Evolutionary conservation across 1,139 yeast species (phyloP), one percentile per base, ranked within the genome.

Genomic region (Debaryomyces robertsiae): DNA sequence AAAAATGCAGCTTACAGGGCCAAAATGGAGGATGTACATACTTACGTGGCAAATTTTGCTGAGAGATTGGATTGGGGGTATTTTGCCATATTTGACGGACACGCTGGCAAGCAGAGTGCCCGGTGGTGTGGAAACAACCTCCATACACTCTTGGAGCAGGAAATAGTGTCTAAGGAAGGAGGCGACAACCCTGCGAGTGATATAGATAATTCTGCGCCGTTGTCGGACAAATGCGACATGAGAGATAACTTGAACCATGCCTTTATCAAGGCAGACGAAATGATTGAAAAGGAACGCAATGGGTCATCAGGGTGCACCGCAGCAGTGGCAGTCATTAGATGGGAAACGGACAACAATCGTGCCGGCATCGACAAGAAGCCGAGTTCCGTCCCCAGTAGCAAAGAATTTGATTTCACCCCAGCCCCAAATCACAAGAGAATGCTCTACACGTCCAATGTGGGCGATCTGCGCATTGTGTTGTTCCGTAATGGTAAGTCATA

Each of bases 11-110:
- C 86, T 47, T 91, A 83, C 59, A 74, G 98, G 45, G 79, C 86
- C 44, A 82, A 90, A 33, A 93, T 93, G 99, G 99, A 93, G 60
- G 99, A 93, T 61, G 95, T 94, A 9, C 98, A 93, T 60, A 87
- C 95, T 0, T 89, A 86, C 57, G 90, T 90, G 32, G 93, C 95
- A 53, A 90, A 93, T 65, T 93, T 86, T 67, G 94, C 93, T 22
- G 95, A 89, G 52, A 65, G 86, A 41, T 75, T 84, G 15, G 98
- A 91, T 60, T 87, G 96, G 84, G 98, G 97, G 3, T 93, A 88
- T 60, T 91, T 93, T 74, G 98, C 95, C 11, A 77, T 93, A 3
- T 93, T 90, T 63, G 99, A 93, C 63, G 99, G 99, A 10, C 99
- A 93, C 65, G 98, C 98, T 2, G 99, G 99, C 13, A 81, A 83